A percentile compares a stretch with the other conserved stretches of the same genome.
phyloP scores from a whole-genome alignment of 179 eudicot genomes.

The Heliamphora pulchella region DNA sequence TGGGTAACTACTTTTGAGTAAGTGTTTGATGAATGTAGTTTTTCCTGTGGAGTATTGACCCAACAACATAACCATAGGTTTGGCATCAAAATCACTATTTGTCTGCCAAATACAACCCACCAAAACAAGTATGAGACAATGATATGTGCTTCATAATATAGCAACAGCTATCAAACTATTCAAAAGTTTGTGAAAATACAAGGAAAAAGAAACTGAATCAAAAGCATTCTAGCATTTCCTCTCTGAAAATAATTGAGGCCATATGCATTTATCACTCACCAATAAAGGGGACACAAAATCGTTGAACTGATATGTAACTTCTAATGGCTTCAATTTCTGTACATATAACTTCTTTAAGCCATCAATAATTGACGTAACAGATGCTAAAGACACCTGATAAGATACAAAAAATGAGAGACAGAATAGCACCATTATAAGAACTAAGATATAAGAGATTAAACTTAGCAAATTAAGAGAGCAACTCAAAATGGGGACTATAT shows the following conservation, averaged over 20 bases:
- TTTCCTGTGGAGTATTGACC: slow-evolving; percentile 98
- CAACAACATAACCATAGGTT: slow-evolving; percentile 98
- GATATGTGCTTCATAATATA: background rate
- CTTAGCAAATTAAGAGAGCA: background rate
- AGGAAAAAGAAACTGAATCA: background rate
- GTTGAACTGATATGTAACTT: slow-evolving; percentile 58
- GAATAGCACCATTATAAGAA: slow-evolving; percentile 5
- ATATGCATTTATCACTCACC: slow-evolving; percentile 40
- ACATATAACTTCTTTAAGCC: slow-evolving; percentile 76
- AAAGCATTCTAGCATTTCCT: background rate
- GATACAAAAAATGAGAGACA: slow-evolving; percentile 10
- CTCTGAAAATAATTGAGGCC: background rate
- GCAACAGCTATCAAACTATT: background rate
- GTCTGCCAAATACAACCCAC: slow-evolving; percentile 37
- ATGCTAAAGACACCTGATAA: slow-evolving; percentile 32
- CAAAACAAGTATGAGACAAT: background rate
- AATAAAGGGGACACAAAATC: slow-evolving; percentile 88
- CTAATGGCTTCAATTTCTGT: slow-evolving; percentile 84
- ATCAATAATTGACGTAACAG: slow-evolving; percentile 72
- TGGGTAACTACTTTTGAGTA: slow-evolving; percentile 50
- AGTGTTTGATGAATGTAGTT: slow-evolving; percentile 93
- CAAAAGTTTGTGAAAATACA: background rate
- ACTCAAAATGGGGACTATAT: background rate
- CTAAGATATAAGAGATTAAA: background rate
- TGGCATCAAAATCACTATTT: slow-evolving; percentile 91